Evolutionary conservation across 306 rosid species (phyloP), one percentile per base, ranked within the genome.

Genomic region (Prunus davidiana): DNA sequence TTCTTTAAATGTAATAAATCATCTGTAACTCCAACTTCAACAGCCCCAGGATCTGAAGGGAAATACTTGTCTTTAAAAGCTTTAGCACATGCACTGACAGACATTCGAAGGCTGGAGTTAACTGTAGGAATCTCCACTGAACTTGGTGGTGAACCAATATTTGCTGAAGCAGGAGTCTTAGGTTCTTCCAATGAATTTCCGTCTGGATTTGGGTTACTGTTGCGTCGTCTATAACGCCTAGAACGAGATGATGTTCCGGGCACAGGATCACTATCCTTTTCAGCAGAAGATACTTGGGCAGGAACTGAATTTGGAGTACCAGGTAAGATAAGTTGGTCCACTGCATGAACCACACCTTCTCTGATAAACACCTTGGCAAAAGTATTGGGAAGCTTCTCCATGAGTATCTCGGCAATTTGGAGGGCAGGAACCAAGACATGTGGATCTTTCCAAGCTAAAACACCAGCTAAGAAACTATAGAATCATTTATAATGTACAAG

Each of bases 311-410:
- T 77, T 25, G 92, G 82, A 75, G 77, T 89, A 74, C 89, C 84
- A 30, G 92, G 81, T 83, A 96, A 74, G 74, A 93, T 86, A 76
- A 96, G 98, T 76, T 93, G 99, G 79, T 93, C 99, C 71, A 96
- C 96, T 0, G 98, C 98, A 89, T 96, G 97, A 78, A 96, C 96
- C 24, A 96, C 98, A 38, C 99, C 99, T 82, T 93, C 99, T 85
- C 99, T 86, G 15, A 96, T 83, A 67, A 96, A 96, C 87, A 96
- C 89, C 90, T 91, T 96, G 57, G 94, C 87, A 81, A 96, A 93
- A 50, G 88, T 93, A 76, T 66, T 92, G 27, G 90, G 97, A 82
- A 96, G 98, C 86, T 93, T 96, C 83, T 89, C 97, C 99, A 96
- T 96, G 67, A 96, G 98, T 86, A 96, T 87, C 75, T 92, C 98